Conservation (phyloP, 2,329 filamentous ascomycete genomes). For the Colletotrichum agaves region DNA sequence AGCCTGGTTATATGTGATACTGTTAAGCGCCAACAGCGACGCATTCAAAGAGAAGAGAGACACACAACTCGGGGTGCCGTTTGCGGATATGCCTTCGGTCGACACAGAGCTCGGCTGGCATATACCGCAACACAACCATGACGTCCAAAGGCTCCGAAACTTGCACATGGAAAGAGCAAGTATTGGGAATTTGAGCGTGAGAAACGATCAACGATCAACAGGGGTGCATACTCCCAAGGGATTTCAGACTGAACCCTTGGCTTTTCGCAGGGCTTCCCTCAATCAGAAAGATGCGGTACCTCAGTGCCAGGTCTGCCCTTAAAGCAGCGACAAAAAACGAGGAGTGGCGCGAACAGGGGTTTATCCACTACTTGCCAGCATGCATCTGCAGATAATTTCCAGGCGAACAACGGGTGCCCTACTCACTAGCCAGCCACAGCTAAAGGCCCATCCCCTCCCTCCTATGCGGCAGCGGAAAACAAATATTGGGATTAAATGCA, state of each 20-base stretch:
- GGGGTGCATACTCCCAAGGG: background rate
- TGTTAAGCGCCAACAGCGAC: background rate
- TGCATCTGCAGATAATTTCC: background rate
- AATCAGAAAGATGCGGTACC: background rate
- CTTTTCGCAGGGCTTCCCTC: conserved; percentile 15
- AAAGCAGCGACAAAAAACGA: conserved; percentile 19
- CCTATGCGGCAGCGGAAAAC: background rate
- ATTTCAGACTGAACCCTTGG: background rate
- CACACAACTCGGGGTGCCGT: background rate
- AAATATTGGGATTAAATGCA: background rate
- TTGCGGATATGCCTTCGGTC: background rate
- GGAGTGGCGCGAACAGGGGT: conserved; percentile 24
- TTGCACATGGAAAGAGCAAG: background rate
- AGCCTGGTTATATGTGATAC: background rate
- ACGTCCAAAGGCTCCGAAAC: background rate
- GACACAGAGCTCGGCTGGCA: background rate
- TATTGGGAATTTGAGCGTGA: background rate
- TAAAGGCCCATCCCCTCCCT: background rate
- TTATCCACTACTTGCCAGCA: background rate
- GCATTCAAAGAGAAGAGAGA: background rate
- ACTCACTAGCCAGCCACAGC: conserved; percentile 16
- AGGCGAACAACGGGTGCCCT: conserved; percentile 15
- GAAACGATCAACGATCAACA: background rate
- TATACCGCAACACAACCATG: background rate
- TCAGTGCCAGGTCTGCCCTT: background rate